phyloP scores from a whole-genome alignment of 2,329 filamentous ascomycete genomes.

The Fulvia fulva region DNA sequence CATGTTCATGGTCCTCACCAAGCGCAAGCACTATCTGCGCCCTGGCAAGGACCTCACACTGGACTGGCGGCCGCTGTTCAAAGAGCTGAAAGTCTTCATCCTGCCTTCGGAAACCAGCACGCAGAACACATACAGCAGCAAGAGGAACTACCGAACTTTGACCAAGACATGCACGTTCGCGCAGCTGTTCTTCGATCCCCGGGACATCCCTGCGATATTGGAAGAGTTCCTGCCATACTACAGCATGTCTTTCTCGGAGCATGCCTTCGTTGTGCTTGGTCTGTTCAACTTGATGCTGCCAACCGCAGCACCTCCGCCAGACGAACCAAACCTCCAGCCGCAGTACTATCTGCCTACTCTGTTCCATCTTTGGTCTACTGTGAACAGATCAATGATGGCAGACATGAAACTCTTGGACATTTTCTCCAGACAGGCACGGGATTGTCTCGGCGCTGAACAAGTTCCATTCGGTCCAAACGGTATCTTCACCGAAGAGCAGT shows the following conservation, averaged over 20 bases:
- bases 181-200: conserved; percentile 88
- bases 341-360: conserved; percentile 87
- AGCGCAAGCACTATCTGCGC: conserved; percentile 95
- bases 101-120: conserved; percentile 75
- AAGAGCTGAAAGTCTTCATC: conserved; percentile 86
- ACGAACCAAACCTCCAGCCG: conserved; percentile 72
- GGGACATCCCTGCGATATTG: conserved; percentile 70
- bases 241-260: conserved; percentile 86
- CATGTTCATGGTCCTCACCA: conserved; percentile 95
- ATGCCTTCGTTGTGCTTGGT: conserved; percentile 88
- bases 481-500: conserved; percentile 89
- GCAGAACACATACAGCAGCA: conserved; percentile 52
- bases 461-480: conserved; percentile 81
- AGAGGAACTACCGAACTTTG: conserved; percentile 67
- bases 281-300: conserved; percentile 83
- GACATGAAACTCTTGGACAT: conserved; percentile 87
- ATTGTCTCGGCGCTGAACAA: conserved; percentile 70
- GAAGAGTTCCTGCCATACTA: conserved; percentile 60
- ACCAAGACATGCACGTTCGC: conserved; percentile 87
- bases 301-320: conserved; percentile 70
- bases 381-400: conserved; percentile 82
- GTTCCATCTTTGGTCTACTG: conserved; percentile 93
- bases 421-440: conserved; percentile 79
- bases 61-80: conserved; percentile 91
- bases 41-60: conserved; percentile 84